These are phyloP conservation scores for Solanum bukasovii DNA, from an alignment of 257 asterid genomes.

Conservation along the genomic window DNA sequence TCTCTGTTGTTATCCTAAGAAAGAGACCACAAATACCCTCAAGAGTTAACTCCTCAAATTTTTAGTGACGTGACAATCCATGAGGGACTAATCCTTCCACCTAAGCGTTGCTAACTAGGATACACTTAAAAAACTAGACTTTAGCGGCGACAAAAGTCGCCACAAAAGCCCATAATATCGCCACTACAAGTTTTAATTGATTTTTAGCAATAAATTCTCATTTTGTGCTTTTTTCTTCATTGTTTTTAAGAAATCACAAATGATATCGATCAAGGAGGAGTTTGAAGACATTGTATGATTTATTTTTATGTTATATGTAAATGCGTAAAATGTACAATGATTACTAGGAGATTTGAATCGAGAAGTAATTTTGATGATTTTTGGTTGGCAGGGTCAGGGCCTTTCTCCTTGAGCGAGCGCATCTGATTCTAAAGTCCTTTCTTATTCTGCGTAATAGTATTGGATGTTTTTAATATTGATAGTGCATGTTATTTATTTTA, in stretches of 20 bases:
- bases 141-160: not conserved
- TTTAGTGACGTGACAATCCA: not conserved
- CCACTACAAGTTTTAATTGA: not conserved
- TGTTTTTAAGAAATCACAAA: not conserved
- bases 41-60: not conserved
- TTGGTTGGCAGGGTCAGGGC: too few species aligned
- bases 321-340: not conserved
- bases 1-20: not conserved
- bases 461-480: not conserved
- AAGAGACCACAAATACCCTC: not conserved
- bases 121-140: not conserved
- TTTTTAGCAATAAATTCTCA: not conserved
- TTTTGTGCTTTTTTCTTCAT: not conserved
- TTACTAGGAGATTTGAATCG: not conserved
- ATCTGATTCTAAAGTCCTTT: too few species aligned
- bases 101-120: not conserved
- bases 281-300: not conserved
- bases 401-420: too few species aligned
- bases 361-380: too few species aligned
- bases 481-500: not conserved
- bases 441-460: too few species aligned
- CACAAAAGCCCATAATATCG: not conserved
- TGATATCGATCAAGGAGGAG: not conserved
- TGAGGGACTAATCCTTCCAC: not conserved
- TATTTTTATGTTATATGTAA: not conserved